Evolutionary conservation across 768 basidiomycete species (phyloP).

Genomic region (Pleurotus tuoliensis): DNA sequence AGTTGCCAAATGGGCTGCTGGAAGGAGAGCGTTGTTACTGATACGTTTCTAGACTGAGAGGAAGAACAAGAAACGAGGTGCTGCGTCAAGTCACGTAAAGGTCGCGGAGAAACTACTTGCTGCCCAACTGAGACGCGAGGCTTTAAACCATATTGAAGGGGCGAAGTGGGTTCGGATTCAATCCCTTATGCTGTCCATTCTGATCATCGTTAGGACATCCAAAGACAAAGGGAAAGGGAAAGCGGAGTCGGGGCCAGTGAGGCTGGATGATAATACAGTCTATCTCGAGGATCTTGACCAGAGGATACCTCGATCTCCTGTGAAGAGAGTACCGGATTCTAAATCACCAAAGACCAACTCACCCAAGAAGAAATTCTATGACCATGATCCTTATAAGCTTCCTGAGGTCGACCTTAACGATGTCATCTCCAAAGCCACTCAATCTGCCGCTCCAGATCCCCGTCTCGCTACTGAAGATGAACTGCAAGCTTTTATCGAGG

Average conservation of each 20-base stretch:
- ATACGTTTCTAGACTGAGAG: slow-evolving; percentile 61
- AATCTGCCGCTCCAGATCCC: slow-evolving; percentile 69
- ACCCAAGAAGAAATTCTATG: slow-evolving; percentile 62
- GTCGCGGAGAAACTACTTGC: slow-evolving; percentile 90
- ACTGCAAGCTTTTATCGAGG: slow-evolving; percentile 87
- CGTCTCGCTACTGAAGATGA: slow-evolving; percentile 96
- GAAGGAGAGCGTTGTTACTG: not conserved
- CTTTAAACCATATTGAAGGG: slow-evolving; percentile 58
- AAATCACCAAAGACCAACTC: slow-evolving; percentile 35
- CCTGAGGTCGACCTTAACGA: slow-evolving; percentile 77
- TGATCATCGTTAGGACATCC: slow-evolving; percentile 13
- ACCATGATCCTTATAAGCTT: slow-evolving; percentile 91
- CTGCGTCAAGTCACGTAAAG: slow-evolving; percentile 78
- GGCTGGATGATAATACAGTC: slow-evolving; percentile 68
- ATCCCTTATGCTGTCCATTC: too few species aligned
- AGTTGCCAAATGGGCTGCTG: slow-evolving; percentile 18
- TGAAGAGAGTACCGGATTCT: slow-evolving; percentile 15
- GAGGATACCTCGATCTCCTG: slow-evolving; percentile 46
- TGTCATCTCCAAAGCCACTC: slow-evolving; percentile 57
- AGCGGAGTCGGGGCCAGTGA: slow-evolving; percentile 39
- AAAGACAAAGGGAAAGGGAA: slow-evolving; percentile 43
- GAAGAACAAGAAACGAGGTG: slow-evolving; percentile 88
- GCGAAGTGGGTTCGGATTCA: slow-evolving; percentile 27
- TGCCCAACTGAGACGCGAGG: slow-evolving; percentile 88
- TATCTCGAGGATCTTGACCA: slow-evolving; percentile 85